Percentiles rank a stretch among this genome's conserved stretches.
Evolutionary conservation across 1,284 basidiomycete genomes (phyloP).

Genomic region (Irpex rosettiformis): DNA sequence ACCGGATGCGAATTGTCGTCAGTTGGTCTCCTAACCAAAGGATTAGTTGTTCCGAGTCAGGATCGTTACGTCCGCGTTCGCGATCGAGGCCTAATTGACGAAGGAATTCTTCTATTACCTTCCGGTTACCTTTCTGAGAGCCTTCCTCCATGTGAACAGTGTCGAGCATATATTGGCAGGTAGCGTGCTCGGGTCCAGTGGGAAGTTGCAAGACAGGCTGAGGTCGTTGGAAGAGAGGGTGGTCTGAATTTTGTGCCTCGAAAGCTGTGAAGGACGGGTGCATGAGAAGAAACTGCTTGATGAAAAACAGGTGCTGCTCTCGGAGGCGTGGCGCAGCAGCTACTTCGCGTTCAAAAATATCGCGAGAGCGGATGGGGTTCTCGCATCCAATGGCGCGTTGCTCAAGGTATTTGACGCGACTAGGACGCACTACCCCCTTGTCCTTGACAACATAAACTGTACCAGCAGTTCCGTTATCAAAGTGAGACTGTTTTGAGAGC

Average conservation of each 20-base stretch:
- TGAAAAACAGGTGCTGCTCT: constrained; percentile 5
- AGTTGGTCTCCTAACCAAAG: constrained; percentile 25
- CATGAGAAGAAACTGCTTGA: constrained; percentile 7
- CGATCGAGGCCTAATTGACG: constrained; percentile 13
- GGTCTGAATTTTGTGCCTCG: constrained; percentile 5
- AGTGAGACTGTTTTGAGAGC: constrained; percentile 29
- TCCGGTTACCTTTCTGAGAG: constrained; percentile 33
- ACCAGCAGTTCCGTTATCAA: constrained; percentile 33
- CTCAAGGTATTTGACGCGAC: constrained; percentile 19
- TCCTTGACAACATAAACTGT: constrained; percentile 31
- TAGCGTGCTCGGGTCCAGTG: constrained; percentile 23
- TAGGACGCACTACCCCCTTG: constrained; percentile 15
- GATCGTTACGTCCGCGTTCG: constrained; percentile 11
- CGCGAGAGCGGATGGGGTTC: constrained; percentile 22
- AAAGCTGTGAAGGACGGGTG: constrained; percentile 20
- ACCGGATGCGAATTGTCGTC: constrained; percentile 18
- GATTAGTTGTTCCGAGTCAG: constrained; percentile 12
- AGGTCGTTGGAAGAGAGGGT: constrained; percentile 21
- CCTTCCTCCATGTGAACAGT: constrained; percentile 32
- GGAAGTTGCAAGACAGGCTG: constrained; percentile 25
- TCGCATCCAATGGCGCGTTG: constrained; percentile 20
- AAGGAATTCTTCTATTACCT: constrained; percentile 22
- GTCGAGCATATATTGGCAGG: constrained; percentile 29
- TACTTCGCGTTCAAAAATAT: constrained; percentile 20
- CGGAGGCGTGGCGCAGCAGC: constrained; percentile 17